Percentiles rank a stretch among this genome's conserved stretches.
Conservation (phyloP, 2,329 filamentous ascomycete genomes). For the Hymenoscyphus linearis region DNA sequence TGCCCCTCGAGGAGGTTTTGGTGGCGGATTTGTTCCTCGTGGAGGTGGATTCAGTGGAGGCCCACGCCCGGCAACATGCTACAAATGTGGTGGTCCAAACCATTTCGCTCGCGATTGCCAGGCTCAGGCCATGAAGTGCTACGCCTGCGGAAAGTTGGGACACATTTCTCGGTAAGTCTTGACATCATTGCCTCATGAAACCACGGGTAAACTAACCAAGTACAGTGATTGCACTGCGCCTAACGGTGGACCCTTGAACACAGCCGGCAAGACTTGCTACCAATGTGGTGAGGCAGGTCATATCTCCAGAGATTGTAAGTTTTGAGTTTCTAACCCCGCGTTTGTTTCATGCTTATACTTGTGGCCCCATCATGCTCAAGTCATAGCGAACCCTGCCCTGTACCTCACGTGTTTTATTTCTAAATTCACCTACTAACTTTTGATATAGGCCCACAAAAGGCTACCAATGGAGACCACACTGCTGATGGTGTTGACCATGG, state of each 20-base stretch:
- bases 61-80: slow-evolving; percentile 64
- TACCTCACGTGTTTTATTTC: neutral
- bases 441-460: slow-evolving; percentile 65
- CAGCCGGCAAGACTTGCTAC: slow-evolving; percentile 97
- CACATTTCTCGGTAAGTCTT: slow-evolving; percentile 39
- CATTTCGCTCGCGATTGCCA: slow-evolving; percentile 98
- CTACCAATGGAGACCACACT: slow-evolving; percentile 43
- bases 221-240: slow-evolving; percentile 80
- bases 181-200: neutral
- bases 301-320: slow-evolving; percentile 70
- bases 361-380: neutral
- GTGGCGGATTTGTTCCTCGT: slow-evolving; percentile 49
- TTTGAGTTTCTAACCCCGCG: slow-evolving; percentile 2
- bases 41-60: slow-evolving; percentile 72
- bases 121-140: slow-evolving; percentile 80
- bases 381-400: slow-evolving; percentile 1
- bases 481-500: slow-evolving; percentile 24
- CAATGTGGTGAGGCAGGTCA: slow-evolving; percentile 93
- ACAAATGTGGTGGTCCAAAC: slow-evolving; percentile 81
- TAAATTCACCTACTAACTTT: slow-evolving; percentile 10
- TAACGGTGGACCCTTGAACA: slow-evolving; percentile 92
- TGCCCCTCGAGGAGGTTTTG: slow-evolving; percentile 66
- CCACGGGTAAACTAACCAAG: slow-evolving; percentile 3
- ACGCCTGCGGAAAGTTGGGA: slow-evolving; percentile 66
- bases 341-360: slow-evolving; percentile 1